Evolutionary conservation across 2,329 filamentous ascomycete genomes (phyloP), one percentile per base, ranked within the genome.

Genomic region (Xylariales sp.): DNA sequence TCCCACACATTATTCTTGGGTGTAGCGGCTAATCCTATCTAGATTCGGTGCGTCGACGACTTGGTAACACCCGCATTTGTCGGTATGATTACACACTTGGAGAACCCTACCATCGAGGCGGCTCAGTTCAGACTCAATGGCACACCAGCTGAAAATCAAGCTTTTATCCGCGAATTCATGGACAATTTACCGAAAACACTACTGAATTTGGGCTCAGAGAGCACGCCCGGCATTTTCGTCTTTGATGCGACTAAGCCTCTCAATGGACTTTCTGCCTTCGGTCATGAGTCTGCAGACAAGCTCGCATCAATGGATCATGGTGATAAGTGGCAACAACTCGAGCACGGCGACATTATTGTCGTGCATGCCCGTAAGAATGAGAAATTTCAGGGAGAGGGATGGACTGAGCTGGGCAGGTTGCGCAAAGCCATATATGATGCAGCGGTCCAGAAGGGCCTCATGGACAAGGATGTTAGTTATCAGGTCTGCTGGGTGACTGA

Each of bases 401-500:
- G 87, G 0, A 81, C 77, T 2, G 67, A 70, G 25, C 62, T 95
- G 1, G 90, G 90, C 31, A 81, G 83, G 35, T 63, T 95, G 5
- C 81, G 90, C 23, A 77, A 73, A 4, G 75, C 81, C 1, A 61
- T 95, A 0, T 82, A 89, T 66, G 77, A 79, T 41, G 67, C 73
- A 7, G 84, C 87, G 3, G 74, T 90, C 1, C 71, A 77, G n/a
- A 62, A 75, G 18, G 74, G 69, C 1, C 66, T 85, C 21, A 66
- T 88, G 25, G 49, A 61, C 4, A 61, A 53, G 1, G 63, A 68
- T 23, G 47, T 42, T 53, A 70, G 55, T 40, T 89, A 77, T 65
- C 70, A 70, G 42, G 91, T 90, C 60, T 73, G 85, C 40, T 98
- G 93, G 93, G 76, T 98, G 11, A 84, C 76, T 1, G 81, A 91